Conservation (phyloP, 2,329 filamentous ascomycete species). For the Verticillium nubilum region DNA sequence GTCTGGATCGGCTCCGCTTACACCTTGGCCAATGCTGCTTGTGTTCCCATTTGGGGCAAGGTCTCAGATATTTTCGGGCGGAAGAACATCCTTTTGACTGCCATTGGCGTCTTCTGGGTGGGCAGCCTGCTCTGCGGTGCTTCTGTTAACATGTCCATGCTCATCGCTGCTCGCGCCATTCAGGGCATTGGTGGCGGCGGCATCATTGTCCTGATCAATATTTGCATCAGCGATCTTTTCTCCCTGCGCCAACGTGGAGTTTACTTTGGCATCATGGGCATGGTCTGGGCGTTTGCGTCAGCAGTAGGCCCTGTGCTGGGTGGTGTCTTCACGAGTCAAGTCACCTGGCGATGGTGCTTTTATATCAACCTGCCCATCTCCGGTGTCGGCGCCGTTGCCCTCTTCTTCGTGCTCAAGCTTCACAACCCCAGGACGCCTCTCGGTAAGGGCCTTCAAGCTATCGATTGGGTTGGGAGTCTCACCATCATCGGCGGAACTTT, state of each 20-base stretch:
- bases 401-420: constrained; percentile 60
- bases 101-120: constrained; percentile 43
- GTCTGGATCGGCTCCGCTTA: constrained; percentile 75
- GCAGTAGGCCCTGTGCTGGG: constrained; percentile 60
- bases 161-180: constrained; percentile 41
- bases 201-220: constrained; percentile 45
- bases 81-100: constrained; percentile 44
- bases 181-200: constrained; percentile 49
- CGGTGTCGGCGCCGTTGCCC: constrained; percentile 51
- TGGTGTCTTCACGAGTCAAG: constrained; percentile 58
- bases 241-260: constrained; percentile 37
- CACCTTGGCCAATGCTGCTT: constrained; percentile 62
- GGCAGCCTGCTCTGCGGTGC: constrained; percentile 45
- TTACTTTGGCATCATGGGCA: constrained; percentile 60
- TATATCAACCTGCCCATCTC: constrained; percentile 40
- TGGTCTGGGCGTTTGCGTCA: constrained; percentile 62
- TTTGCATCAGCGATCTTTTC: constrained; percentile 49
- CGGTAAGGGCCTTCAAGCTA: constrained; percentile 53
- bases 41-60: constrained; percentile 66
- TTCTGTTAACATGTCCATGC: constrained; percentile 36
- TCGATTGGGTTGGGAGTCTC: constrained; percentile 56
- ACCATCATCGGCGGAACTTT: constrained; percentile 59
- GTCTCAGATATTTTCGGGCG: constrained; percentile 54
- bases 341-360: constrained; percentile 55
- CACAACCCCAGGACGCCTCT: constrained; percentile 61